Percentiles rank a stretch among this genome's conserved stretches.
Evolutionary conservation across 768 basidiomycete species (phyloP).

Genomic region (Rhodotorula babjevae): DNA sequence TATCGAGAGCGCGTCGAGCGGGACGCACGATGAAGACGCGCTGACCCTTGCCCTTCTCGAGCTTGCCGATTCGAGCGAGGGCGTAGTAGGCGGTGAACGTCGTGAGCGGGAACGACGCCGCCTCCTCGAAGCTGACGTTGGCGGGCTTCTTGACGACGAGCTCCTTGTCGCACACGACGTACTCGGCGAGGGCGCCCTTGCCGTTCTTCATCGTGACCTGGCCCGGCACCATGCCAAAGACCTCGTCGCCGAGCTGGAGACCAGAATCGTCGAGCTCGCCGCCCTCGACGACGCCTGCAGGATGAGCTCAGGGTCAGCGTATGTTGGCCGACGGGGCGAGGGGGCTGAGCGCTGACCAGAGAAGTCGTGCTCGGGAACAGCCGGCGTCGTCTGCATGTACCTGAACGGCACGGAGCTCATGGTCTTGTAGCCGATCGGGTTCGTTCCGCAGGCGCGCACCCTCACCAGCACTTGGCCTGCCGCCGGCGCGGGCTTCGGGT

Average conservation of each 20-base stretch:
- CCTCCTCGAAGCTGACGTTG: conserved; percentile 56
- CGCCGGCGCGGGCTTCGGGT: conserved; percentile 47
- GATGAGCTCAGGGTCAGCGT: too few relatives aligned
- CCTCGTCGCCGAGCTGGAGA: conserved; percentile 59
- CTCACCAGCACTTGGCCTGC: conserved; percentile 51
- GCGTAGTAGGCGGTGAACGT: conserved; percentile 60
- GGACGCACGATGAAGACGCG: conserved; percentile 29
- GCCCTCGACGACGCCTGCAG: conserved; percentile 59
- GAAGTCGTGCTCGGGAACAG: conserved; percentile 60
- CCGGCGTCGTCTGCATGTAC: conserved; percentile 52
- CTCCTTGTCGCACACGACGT: conserved; percentile 53
- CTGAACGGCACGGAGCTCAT: conserved; percentile 55
- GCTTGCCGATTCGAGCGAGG: conserved; percentile 46
- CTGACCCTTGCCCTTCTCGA: conserved; percentile 13
- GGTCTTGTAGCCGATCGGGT: conserved; percentile 59
- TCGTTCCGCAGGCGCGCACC: conserved; percentile 59
- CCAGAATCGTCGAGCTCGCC: conserved; percentile 53
- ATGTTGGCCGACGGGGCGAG: too few relatives aligned
- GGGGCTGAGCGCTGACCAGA: too few relatives aligned
- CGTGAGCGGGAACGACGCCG: conserved; percentile 60
- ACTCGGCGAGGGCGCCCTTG: conserved; percentile 61
- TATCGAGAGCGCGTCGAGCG: too few relatives aligned
- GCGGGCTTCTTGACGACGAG: conserved; percentile 53
- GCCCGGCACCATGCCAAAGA: conserved; percentile 58
- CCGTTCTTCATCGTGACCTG: conserved; percentile 48